A percentile compares a stretch with the other conserved stretches of the same genome.
These are phyloP conservation scores for Teunomyces stri DNA, from an alignment of 805 yeast species.

Conservation along the genomic window DNA sequence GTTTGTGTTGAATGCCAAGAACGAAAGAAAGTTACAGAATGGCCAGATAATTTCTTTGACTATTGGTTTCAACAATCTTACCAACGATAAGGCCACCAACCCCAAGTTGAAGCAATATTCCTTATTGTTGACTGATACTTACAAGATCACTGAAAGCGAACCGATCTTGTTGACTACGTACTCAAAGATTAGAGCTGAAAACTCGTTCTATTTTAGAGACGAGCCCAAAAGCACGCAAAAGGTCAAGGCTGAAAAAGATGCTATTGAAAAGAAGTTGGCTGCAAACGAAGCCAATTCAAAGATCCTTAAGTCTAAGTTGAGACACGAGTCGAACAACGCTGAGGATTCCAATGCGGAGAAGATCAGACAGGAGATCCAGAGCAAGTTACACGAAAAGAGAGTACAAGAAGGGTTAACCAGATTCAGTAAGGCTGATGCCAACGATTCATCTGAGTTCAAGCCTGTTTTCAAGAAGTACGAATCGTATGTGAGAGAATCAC, in stretches of 20 bases:
- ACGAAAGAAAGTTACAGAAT: constrained; percentile 61
- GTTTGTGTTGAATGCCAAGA: constrained; percentile 69
- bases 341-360: constrained; percentile 73
- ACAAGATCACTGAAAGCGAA: constrained; percentile 60
- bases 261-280: constrained; percentile 28
- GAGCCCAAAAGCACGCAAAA: constrained; percentile 40
- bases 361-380: constrained; percentile 79
- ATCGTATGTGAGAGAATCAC: constrained; percentile 90
- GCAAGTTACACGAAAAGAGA: constrained; percentile 76
- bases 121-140: constrained; percentile 76
- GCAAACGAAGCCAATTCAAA: constrained; percentile 49
- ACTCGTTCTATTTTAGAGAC: constrained; percentile 80
- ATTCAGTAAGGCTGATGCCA: constrained; percentile 76
- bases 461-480: constrained; percentile 89
- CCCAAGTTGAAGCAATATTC: constrained; percentile 61
- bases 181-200: constrained; percentile 66
- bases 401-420: constrained; percentile 84
- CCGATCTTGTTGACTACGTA: constrained; percentile 71
- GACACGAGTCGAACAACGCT: constrained; percentile 69
- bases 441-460: constrained; percentile 56
- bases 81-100: constrained; percentile 43
- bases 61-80: constrained; percentile 70
- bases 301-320: constrained; percentile 71
- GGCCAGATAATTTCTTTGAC: constrained; percentile 76
- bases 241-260: constrained; percentile 40